Base-by-base conservation (phyloP, 768 basidiomycete species). In the Agrocybe praecox region DNA sequence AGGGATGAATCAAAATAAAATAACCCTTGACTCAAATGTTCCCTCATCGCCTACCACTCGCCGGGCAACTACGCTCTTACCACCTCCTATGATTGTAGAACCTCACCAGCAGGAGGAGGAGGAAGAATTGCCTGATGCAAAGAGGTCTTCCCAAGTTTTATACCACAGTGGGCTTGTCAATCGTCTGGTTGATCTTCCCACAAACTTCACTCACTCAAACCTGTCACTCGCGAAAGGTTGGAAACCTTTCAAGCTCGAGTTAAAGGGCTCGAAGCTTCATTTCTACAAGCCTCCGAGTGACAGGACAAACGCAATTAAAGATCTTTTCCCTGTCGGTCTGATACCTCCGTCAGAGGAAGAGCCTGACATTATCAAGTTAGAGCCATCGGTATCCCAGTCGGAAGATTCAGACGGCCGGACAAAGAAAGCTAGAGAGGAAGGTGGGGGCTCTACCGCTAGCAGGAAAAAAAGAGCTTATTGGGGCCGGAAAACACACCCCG, bases 201-300 rank as follows among this genome's bases (percentile, higher is more conserved):
- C 65, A 5, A 68, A 67, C 53, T 63, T 68, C 48, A 60, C 69
- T 24, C 70, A 77, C 33, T 62, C 64, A 7, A 72, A 74, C 40
- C 60, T 72, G 29, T 59, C 78, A 0, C 70, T 86, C 1, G 68
- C 80, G 0, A 92, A 92, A 62, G 85, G 85, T 0, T 96, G 94
- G 94, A 95, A 94, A 67, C 84, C 90, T 5, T 92, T 83, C 76
- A 94, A 94, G 69, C 79, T 89, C 45, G 88, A 92, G 62, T 74
- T 96, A 23, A 89, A 91, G 65, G 94, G 93, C 6, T 84, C 88
- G 12, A 95, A 95, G 69, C 64, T 96, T 48, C 88, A 90, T 69
- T 90, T 95, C 65, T 94, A 90, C 69, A 96, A 95, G 65, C 85
- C 91, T 0, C 91, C 93, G 0, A 76, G 80, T 24, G 93, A 95